Evolutionary conservation across 129 eudicot species (phyloP), one percentile per base, ranked within the genome.

Genomic region (Ambrosia trifida): DNA sequence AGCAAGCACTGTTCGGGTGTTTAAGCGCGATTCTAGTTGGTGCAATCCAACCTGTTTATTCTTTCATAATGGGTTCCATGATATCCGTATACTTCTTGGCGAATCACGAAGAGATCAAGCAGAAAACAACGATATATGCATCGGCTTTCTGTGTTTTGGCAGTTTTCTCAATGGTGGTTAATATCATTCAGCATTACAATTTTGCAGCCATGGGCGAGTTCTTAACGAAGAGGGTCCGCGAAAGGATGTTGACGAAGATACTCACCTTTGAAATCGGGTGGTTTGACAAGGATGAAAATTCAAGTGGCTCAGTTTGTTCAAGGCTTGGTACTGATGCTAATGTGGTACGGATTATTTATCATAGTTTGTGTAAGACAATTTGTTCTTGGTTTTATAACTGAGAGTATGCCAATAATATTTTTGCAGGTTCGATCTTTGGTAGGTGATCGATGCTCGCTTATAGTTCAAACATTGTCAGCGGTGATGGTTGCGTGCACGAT

Each of bases 201-300:
- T 95, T 90, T 72, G 96, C 91, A 10, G 91, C 89, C 66, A 90
- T 95, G 99, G 99, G 99, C 14, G 99, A 88, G 77, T 53, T 85
- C 43, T 84, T 95, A 85, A 95, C 99, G 0, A 95, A 83, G 76
- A 84, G 99, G 78, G 84, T 90, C 9, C 80, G 99, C 14, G 99
- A 90, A 67, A 77, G 85, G 45, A 90, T 95, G 99, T 70, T 95
- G 80, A 77, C 99, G 3, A 95, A 90, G 85, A 86, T 95, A 45
- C 88, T 95, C 33, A 95, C 96, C 11, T 95, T 90, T 38, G 99
- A 95, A 72, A 81, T 95, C 18, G 99, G 96, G 69, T 95, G 97
- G 99, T 95, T 84, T 62, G 97, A 95, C 74, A 79, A 79, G 72
- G 95, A 90, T 28, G 91, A 86, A 61, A 95, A 95, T 86, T 70